Conservation (phyloP, 257 asterid species). For the Nicotiana knightiana region DNA sequence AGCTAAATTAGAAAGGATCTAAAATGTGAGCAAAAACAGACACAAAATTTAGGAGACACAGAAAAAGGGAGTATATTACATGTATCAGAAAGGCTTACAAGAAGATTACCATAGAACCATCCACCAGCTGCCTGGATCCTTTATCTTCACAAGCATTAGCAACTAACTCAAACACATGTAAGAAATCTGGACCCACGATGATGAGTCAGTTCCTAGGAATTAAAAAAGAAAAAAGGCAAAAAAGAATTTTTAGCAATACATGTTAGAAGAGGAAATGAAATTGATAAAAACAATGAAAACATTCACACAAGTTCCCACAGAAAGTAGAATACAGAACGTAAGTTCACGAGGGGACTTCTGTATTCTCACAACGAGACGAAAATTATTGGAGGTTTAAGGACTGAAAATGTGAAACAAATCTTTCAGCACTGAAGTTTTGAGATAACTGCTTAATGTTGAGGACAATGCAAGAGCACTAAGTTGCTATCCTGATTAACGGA, state of each 20-base stretch:
- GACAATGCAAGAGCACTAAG: neutral
- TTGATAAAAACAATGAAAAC: neutral
- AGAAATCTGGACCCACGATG: neutral
- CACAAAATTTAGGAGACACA: neutral
- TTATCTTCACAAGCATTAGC: neutral
- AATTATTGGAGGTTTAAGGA: neutral
- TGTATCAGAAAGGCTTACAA: neutral
- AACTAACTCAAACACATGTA: neutral
- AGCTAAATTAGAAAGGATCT: neutral
- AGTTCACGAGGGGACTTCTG: neutral
- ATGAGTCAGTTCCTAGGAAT: neutral
- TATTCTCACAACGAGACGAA: neutral
- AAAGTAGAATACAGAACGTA: neutral
- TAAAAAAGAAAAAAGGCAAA: neutral
- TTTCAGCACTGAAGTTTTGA: neutral
- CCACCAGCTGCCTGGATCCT: slow-evolving; percentile 8
- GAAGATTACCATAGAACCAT: neutral
- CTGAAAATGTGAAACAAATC: neutral
- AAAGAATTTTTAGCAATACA: neutral
- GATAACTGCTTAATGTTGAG: neutral
- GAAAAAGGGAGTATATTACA: neutral
- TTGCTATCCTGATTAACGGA: neutral
- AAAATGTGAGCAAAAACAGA: neutral
- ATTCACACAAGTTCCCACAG: neutral
- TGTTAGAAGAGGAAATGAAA: neutral